Base-by-base conservation (phyloP, 2,329 filamentous ascomycete species). In the Fusarium sp. region DNA sequence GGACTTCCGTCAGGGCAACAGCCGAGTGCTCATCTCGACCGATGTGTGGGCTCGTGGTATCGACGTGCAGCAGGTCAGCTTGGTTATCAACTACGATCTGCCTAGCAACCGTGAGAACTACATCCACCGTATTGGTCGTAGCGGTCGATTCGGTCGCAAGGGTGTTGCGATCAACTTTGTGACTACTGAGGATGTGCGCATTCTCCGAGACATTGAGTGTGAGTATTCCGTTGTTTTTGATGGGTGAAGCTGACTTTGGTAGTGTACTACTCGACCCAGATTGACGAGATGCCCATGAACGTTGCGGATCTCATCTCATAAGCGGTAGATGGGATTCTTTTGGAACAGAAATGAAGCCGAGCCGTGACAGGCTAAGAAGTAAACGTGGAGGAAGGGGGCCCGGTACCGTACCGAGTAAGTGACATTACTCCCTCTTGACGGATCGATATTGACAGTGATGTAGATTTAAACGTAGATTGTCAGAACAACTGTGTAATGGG, bases 121-220 rank as follows among this genome's bases (percentile, higher is more conserved):
- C 85, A 98, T 99, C 84, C 97, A 99, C 88, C 93, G 97, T 79
- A 99, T 99, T 79, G 97, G 97, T 82, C 92, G 97, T 82, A 97
- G 94, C 82, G 97, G 97, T 78, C 91, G 97, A 77, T 99, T 99
- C 80, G 97, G 97, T 80, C 91, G 97, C 80, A 99, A 99, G 88
- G 97, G 97, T 89, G 97, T 99, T 76, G 97, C 97, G 40, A 99
- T 99, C 89, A 99, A 99, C 88, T 99, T 99, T 81, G 97, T 99
- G 76, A 99, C 97, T 4, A 97, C 94, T 81, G 97, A 99, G 79
- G 97, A 99, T 82, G 97, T 99, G 69, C 93, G 97, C 82, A 99
- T 99, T 82, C 89, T 99, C 80, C 92, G 97, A 77, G 97, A 99
- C 82, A 99, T 99, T 80, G 97, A 99, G 87, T 86, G 93, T 95